Base-by-base conservation (phyloP, 2,329 filamentous ascomycete species). In the Colletotrichum orbiculare region DNA sequence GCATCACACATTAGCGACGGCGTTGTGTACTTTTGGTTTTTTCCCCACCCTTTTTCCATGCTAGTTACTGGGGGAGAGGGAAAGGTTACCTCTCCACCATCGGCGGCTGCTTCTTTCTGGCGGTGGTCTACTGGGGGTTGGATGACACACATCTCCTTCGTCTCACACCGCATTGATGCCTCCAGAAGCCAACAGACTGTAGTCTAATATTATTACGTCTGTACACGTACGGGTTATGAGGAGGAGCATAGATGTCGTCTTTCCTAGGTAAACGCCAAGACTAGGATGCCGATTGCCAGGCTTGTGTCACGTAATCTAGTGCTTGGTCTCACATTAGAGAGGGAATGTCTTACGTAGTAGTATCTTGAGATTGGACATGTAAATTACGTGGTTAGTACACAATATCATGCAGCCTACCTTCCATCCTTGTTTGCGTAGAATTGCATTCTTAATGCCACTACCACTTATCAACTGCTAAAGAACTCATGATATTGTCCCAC, bases 1-100 rank as follows among this genome's bases (percentile, higher is more conserved):
- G 54, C 61, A 67, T 67, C 54, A 74, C 25, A 25, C 77, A 79
- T 78, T 73, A 78, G 77, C 77, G 77, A 77, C 71, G 77, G 77
- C 77, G 77, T 78, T 78, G 67, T 53, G 53, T 62, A 50, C 25
- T 4, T 62, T 67, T 59, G 17, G 45, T 47, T 48, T 65, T 60
- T n/a, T 48, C 38, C 54, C 55, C 42, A 54, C 35, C 17, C 50
- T 25, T 25, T 25, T 25, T 25, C 25, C 25, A 25, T 25, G 25
- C 25, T 25, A 25, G 25, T 25, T 5, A 25, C 25, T 5, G 4
- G 25, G 25, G 25, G 25, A 25, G 25, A 25, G 25, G 25, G 4
- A 25, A 25, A 25, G 25, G 25, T 25, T 25, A 25, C 25, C 25
- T 25, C 25, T 25, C 25, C 25, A 25, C 25, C 3, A 25, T 25